These are phyloP conservation scores for Dioscorea dumetorum DNA, from an alignment of 106 monocot genomes.

Conservation along the genomic window DNA sequence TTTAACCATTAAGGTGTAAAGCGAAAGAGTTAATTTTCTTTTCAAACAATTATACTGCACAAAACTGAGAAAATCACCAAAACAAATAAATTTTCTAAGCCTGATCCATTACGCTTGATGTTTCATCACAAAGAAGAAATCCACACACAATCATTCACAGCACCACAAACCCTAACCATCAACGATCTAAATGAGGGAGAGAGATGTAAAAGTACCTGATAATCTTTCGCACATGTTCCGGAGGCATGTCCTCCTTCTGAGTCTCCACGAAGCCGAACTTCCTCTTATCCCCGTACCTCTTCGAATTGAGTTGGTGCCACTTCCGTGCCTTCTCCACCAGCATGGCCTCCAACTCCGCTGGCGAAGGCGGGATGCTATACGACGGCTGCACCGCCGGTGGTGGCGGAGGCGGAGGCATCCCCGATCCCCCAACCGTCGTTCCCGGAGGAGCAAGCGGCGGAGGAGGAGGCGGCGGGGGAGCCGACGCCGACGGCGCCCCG, in stretches of 20 bases:
- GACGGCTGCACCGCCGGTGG: constrained; percentile 57
- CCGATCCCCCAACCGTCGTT: constrained; percentile 2
- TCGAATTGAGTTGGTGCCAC: constrained; percentile 98
- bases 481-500: constrained; percentile 10
- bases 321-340: constrained; percentile 97
- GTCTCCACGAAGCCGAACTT: constrained; percentile 49
- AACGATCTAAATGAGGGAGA: too few species aligned
- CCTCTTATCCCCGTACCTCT: constrained; percentile 89
- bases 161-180: too few species aligned
- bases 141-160: too few species aligned
- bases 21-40: too few species aligned
- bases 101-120: too few species aligned
- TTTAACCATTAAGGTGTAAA: too few species aligned
- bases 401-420: constrained; percentile 30
- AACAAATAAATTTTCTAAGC: too few species aligned
- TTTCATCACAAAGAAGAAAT: too few species aligned
- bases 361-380: constrained; percentile 60
- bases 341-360: constrained; percentile 79
- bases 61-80: too few species aligned
- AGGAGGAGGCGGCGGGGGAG: constrained; percentile 38
- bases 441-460: constrained; percentile 35
- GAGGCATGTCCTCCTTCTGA: constrained; percentile 88
- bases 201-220: constrained; percentile 54
- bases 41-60: too few species aligned
- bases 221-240: constrained; percentile 97